Conservation (phyloP, 768 basidiomycete genomes). For the Crassisporium funariophilum region DNA sequence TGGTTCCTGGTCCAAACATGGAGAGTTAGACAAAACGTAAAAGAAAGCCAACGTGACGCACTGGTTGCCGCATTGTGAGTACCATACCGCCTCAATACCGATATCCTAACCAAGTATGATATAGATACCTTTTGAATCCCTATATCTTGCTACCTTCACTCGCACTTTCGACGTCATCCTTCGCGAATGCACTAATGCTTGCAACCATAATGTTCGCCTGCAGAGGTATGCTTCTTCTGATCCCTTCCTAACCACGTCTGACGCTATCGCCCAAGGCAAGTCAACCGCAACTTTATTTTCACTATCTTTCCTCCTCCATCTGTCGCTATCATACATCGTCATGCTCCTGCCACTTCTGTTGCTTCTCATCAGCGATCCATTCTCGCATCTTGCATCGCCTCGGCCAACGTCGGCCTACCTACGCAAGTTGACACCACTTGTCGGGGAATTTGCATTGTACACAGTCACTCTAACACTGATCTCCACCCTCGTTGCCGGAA, state of each 20-base stretch:
- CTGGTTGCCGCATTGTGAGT: constrained; percentile 70
- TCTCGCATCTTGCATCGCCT: constrained; percentile 72
- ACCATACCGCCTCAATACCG: no score
- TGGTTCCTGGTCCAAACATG: constrained; percentile 70
- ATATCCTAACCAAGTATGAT: background rate
- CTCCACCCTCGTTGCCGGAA: constrained; percentile 60
- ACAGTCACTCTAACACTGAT: constrained; percentile 46
- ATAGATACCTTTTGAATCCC: constrained; percentile 88
- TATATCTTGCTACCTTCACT: constrained; percentile 81
- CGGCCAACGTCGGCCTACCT: constrained; percentile 34
- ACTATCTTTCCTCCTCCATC: constrained; percentile 71
- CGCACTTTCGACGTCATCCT: constrained; percentile 77
- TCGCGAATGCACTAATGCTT: constrained; percentile 78
- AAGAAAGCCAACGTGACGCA: constrained; percentile 51
- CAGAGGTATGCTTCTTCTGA: constrained; percentile 46
- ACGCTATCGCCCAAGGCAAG: constrained; percentile 46
- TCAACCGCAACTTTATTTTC: constrained; percentile 58
- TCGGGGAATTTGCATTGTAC: constrained; percentile 56
- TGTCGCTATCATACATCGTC: constrained; percentile 71
- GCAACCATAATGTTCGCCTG: constrained; percentile 70
- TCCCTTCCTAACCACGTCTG: background rate
- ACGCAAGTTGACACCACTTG: constrained; percentile 34
- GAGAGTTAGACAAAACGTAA: constrained; percentile 58
- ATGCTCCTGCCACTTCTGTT: constrained; percentile 68
- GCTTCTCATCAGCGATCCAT: constrained; percentile 60